Conservation (phyloP, 257 asterid species). For the Penstemon newberryi region DNA sequence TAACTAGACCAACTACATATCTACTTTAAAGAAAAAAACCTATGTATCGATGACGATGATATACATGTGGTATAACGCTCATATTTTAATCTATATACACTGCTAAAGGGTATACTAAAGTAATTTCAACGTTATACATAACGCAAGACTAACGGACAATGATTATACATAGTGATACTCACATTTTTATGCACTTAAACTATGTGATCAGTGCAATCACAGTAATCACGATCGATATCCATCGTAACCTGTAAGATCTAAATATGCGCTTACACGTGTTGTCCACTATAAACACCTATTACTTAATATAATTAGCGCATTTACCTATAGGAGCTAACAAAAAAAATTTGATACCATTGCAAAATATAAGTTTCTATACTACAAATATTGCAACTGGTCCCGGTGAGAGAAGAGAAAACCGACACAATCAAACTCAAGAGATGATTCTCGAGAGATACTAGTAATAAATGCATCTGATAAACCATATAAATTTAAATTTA, state of each 20-base stretch:
- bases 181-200: not conserved
- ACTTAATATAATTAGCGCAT: no score
- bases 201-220: constrained; percentile 1
- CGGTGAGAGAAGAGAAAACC: constrained; percentile 8
- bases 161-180: not conserved
- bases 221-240: not conserved
- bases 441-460: constrained; percentile 4
- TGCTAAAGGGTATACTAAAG: no score
- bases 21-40: no score
- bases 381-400: constrained; percentile 8
- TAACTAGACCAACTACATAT: no score
- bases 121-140: no score
- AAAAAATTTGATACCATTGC: not conserved
- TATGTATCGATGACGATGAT: no score
- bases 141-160: no score
- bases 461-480: not conserved
- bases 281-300: no score
- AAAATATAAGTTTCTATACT: not conserved
- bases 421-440: not conserved
- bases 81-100: no score
- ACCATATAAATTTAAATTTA: not conserved
- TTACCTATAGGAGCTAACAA: not conserved
- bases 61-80: no score
- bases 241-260: constrained; percentile 1
- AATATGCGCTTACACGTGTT: no score